Evolutionary conservation across 176 grass and related monocot species (phyloP).

Genomic region (Carex scoparia): DNA sequence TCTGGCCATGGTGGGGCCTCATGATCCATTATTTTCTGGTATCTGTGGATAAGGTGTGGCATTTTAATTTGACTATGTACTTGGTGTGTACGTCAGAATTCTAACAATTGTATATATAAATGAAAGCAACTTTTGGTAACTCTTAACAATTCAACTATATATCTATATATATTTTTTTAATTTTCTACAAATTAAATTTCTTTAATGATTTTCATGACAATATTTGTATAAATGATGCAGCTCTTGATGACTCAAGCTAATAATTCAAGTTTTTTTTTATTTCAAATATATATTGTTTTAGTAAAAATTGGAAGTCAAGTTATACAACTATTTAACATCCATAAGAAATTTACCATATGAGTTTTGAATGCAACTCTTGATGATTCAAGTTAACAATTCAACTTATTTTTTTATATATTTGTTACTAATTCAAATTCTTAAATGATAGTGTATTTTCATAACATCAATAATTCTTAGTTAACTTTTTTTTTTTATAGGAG

Average conservation of each 20-base stretch:
- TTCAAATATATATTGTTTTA: no score
- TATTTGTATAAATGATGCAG: not conserved
- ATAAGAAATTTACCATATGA: no score
- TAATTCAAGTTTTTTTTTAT: not conserved
- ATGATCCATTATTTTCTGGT: not conserved
- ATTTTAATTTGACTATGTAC: not conserved
- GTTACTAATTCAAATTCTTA: not conserved
- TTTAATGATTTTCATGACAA: no score
- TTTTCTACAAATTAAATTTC: no score
- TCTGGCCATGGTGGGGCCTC: slow-evolving; percentile 2
- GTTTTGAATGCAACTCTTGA: no score
- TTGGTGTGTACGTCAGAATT: not conserved
- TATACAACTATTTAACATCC: no score
- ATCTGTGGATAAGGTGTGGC: not conserved
- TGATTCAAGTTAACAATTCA: not conserved
- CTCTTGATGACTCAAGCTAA: not conserved
- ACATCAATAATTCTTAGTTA: not conserved
- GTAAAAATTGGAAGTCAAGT: no score
- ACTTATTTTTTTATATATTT: not conserved
- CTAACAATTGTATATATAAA: not conserved
- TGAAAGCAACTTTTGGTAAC: not conserved
- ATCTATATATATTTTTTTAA: no score
- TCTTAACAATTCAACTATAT: no score
- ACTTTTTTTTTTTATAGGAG: no score
- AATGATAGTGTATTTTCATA: not conserved